Percentiles rank a stretch among this genome's conserved stretches.
phyloP scores from a whole-genome alignment of 257 asterid genomes.

The Nicotiana paniculata region DNA sequence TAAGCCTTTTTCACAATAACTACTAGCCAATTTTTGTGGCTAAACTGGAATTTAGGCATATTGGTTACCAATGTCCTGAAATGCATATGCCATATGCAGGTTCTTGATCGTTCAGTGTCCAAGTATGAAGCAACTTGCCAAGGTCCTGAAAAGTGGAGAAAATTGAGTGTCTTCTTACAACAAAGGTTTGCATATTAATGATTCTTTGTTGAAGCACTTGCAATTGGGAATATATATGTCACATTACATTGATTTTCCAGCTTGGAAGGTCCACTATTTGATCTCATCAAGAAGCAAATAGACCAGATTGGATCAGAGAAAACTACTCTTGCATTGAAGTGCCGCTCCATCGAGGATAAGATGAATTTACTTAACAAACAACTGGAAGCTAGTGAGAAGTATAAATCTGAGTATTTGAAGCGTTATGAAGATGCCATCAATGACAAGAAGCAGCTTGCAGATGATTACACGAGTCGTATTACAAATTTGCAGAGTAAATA shows the following conservation, averaged over 20 bases:
- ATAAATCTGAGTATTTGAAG: constrained; percentile 82
- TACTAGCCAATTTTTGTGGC: neutral
- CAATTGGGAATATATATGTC: neutral
- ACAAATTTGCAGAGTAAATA: constrained; percentile 69
- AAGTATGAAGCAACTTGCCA: constrained; percentile 79
- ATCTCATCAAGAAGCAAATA: constrained; percentile 72
- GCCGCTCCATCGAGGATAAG: constrained; percentile 75
- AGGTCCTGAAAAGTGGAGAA: constrained; percentile 97
- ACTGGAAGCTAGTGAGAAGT: constrained; percentile 79
- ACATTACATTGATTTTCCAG: constrained; percentile 33
- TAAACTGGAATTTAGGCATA: neutral
- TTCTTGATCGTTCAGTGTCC: constrained; percentile 67
- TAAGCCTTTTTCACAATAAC: constrained; percentile 8
- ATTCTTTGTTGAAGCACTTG: neutral
- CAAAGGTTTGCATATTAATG: constrained; percentile 55
- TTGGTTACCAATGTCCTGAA: neutral
- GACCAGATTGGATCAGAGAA: constrained; percentile 73
- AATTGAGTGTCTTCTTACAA: constrained; percentile 58
- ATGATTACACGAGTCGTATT: constrained; percentile 68
- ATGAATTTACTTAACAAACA: constrained; percentile 75
- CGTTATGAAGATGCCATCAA: constrained; percentile 84
- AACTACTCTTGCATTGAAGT: constrained; percentile 72
- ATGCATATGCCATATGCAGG: constrained; percentile 34
- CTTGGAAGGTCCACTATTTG: constrained; percentile 90
- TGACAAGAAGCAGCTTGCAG: constrained; percentile 76